Conservation (phyloP, 2,329 filamentous ascomycete species). For the Aulographum hederae region DNA sequence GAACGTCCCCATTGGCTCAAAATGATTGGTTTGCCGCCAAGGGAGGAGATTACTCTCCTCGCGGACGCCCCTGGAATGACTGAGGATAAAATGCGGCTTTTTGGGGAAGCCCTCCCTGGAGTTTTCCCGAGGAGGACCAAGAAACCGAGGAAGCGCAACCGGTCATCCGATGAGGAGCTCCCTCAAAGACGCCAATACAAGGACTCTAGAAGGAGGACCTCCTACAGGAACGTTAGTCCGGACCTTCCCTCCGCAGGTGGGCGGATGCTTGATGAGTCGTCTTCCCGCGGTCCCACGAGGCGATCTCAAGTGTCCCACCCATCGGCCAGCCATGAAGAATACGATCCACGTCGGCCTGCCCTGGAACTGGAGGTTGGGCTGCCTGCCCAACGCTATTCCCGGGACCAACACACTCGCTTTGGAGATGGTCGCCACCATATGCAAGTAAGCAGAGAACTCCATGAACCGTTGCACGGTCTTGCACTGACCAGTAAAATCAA, state of each 20-base stretch:
- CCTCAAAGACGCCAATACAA: too few species aligned
- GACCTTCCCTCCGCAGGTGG: constrained; percentile 7
- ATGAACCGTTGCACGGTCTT: too few species aligned
- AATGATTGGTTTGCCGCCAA: constrained; percentile 42
- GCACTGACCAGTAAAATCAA: too few species aligned
- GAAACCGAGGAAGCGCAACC: constrained; percentile 10
- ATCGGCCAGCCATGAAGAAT: constrained; percentile 29
- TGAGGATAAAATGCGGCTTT: constrained; percentile 32
- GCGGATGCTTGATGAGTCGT: too few species aligned
- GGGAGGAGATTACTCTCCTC: constrained; percentile 28
- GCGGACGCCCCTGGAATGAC: constrained; percentile 36
- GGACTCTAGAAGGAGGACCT: too few species aligned
- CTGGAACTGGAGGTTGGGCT: too few species aligned
- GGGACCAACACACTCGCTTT: too few species aligned
- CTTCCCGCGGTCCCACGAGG: too few species aligned
- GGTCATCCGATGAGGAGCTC: constrained; percentile 14
- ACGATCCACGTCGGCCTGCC: constrained; percentile 25
- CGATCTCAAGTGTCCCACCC: too few species aligned
- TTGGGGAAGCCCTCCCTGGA: constrained; percentile 31
- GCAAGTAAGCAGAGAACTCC: too few species aligned
- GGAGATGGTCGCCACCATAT: too few species aligned
- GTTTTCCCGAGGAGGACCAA: constrained; percentile 21
- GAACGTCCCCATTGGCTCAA: constrained; percentile 34
- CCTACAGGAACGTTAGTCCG: constrained; percentile 10
- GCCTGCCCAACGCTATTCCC: too few species aligned